Conservation (phyloP, 2,329 filamentous ascomycete genomes). For the Colletotrichum somersetense region DNA sequence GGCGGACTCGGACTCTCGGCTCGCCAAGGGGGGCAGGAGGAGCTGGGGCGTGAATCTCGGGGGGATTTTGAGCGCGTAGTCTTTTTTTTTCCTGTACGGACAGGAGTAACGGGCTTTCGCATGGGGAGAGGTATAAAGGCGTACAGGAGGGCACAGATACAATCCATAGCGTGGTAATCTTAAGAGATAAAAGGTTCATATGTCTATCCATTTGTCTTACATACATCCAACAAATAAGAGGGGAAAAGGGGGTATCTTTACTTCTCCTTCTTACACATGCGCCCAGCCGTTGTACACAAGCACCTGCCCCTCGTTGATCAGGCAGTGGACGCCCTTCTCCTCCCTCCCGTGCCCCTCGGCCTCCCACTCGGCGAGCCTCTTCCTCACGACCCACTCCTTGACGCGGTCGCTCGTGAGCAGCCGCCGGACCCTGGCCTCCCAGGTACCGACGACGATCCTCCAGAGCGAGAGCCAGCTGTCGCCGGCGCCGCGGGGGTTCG, state of each 20-base stretch:
- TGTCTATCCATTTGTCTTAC: background rate
- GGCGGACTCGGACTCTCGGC: background rate
- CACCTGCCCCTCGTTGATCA: constrained; percentile 74
- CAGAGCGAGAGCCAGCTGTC: constrained; percentile 61
- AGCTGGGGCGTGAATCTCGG: constrained; percentile 20
- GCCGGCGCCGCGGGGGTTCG: constrained; percentile 53
- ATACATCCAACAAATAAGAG: background rate
- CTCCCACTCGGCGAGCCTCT: constrained; percentile 56
- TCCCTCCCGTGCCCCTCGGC: constrained; percentile 50
- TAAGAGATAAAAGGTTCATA: background rate
- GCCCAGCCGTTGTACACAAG: constrained; percentile 69
- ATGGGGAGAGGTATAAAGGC: background rate
- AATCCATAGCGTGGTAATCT: background rate
- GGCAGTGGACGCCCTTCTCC: constrained; percentile 64
- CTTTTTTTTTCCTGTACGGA: background rate
- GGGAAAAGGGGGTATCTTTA: constrained; percentile 18
- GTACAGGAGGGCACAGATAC: too few relatives aligned
- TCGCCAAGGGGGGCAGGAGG: background rate
- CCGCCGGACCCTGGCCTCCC: constrained; percentile 68
- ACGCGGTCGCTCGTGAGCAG: constrained; percentile 51
- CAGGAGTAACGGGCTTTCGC: background rate
- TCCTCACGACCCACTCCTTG: constrained; percentile 51
- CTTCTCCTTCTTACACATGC: constrained; percentile 57
- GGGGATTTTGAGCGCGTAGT: constrained; percentile 9
- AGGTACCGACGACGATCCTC: constrained; percentile 66